Evolutionary conservation across 768 basidiomycete species (phyloP), one percentile per base, ranked within the genome.

Genomic region (Phaeolepiota aurea): DNA sequence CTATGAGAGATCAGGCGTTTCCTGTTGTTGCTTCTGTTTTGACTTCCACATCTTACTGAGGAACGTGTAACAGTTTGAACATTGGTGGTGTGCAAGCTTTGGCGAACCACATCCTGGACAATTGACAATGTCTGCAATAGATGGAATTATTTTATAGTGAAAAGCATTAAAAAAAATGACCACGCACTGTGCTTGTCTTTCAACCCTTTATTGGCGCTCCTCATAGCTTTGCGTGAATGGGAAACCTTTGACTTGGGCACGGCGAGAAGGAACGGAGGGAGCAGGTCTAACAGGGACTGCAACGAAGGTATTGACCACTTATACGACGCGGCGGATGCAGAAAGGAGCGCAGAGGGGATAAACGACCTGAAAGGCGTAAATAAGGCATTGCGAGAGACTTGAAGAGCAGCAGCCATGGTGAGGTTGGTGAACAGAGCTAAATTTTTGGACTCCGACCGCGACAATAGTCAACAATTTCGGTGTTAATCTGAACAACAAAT

Each of bases 231-330:
- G 38, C 87, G 73, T 15, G 89, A 91, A 63, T 97, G 92, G 0
- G 92, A 91, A 9, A 80, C 74, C 64, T 93, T 93, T 58, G 83
- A 85, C 65, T 97, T 97, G 18, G 94, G 94, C 1, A 94, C 94
- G 18, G 92, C 91, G 32, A 91, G 76, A 14, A 97, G 66, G 58
- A 93, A 79, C 1, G 91, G 74, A 10, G 93, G 93, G 46, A 97
- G 73, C 32, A 96, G 75, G 47, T 93, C 87, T 30, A 71, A 60
- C 20, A 73, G 50, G 12, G 70, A 69, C 33, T 61, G 61, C 14
- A 69, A 49, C 5, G 67, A 59, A 12, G 69, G 68, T 36, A 66
- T 49, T 42, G 61, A 51, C 67, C 64, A 65, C 16, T 19, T 7
- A 5, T 5, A 9, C 38, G 22, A 42, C 47, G 33, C 49, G 46